Conservation (phyloP, 371 early-diverging fungal genomes). For the Mucor irregularis region DNA sequence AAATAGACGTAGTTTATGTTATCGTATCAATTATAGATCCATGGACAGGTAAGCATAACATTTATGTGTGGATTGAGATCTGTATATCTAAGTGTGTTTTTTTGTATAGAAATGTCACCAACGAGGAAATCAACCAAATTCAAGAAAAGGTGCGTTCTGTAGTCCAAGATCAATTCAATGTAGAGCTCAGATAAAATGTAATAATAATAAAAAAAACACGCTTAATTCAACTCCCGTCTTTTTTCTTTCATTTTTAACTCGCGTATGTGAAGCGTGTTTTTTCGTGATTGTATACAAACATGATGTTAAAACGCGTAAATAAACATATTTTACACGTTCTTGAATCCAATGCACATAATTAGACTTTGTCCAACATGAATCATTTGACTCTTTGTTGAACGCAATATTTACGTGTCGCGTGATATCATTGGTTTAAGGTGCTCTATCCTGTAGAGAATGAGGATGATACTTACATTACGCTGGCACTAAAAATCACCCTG, state of each 20-base stretch:
- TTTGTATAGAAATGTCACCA: conserved; percentile 76
- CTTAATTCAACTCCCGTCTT: neutral
- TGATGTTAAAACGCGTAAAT: no score
- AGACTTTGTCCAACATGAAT: no score
- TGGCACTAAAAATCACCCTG: no score
- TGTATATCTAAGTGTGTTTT: neutral
- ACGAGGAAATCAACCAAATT: conserved; percentile 90
- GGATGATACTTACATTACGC: no score
- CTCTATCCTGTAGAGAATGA: no score
- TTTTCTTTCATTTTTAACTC: neutral
- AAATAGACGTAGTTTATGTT: conserved; percentile 79
- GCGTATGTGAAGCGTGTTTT: no score
- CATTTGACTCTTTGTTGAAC: no score
- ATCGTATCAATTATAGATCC: conserved; percentile 91
- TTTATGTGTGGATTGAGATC: neutral
- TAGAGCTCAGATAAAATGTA: conserved; percentile 70
- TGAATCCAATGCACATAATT: no score
- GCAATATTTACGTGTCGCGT: no score
- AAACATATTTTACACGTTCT: no score
- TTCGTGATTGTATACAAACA: no score
- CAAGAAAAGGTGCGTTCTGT: conserved; percentile 78
- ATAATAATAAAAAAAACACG: neutral
- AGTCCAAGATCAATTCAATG: conserved; percentile 68
- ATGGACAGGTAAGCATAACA: conserved; percentile 74
- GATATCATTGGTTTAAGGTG: no score